Evolutionary conservation across 148 eudicot genomes (phyloP), one percentile per base, ranked within the genome.

Genomic region (Fagopyrum homotropicum): DNA sequence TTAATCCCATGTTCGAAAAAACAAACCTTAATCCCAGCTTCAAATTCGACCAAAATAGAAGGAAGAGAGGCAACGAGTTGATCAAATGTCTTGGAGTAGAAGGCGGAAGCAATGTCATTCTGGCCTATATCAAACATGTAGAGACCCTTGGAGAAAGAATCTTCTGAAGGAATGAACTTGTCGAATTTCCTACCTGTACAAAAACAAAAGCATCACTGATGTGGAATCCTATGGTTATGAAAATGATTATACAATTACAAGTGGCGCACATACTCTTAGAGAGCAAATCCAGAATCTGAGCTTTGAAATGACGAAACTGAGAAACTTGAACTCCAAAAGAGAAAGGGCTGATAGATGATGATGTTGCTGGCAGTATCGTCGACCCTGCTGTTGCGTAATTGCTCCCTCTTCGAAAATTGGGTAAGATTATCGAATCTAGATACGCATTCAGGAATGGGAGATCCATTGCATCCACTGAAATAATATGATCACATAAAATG

Each of bases 111-210:
- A 17, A 96, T 82, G 82, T 96, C 98, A 66, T 96, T 92, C 82
- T 96, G 97, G 82, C 98, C 99, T 80, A 96, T 88, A 75, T 96
- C 99, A 72, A 96, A 90, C 89, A 84, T 90, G 85, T 90, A 92
- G 52, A 96, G 95, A 17, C 86, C 98, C 83, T 88, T 88, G 19
- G 46, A 83, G 46, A 92, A 96, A 71, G 48, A 86, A 77, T 96
- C 98, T 52, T 69, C 79, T 70, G 85, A 76, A 12, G 99, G 99
- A 17, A 96, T 57, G 82, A 82, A 96, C 82, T 86, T 91, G 43
- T 85, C 88, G 63, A 76, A 79, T 55, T 85, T 96, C 73, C 80
- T 87, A 61, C 86, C 99, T 95, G 87, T 78, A 75, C n/a, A 66
- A 14, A 40, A 66, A 43, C 71, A 66, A 66, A 4, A 30, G 46